Conservation (phyloP, 306 rosid genomes). For the Vigna reflexopilosa region DNA sequence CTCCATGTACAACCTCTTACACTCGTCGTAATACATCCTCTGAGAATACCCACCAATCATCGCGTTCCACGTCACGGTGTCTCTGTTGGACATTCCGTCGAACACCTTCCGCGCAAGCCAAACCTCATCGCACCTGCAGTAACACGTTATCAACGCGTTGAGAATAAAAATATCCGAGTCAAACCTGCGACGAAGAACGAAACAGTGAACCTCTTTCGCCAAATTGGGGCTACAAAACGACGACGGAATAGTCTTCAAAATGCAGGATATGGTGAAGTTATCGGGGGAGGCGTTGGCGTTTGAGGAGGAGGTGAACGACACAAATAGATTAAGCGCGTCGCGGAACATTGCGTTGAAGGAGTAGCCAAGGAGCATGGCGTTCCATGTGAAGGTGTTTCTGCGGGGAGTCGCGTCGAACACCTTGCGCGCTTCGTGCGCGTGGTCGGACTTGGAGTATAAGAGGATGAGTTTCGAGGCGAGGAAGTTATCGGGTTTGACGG, state of each 20-base stretch:
- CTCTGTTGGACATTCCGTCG: slow-evolving; percentile 61
- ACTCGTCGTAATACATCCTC: slow-evolving; percentile 65
- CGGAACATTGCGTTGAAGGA: slow-evolving; percentile 57
- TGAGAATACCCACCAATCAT: slow-evolving; percentile 90
- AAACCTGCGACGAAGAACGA: slow-evolving; percentile 54
- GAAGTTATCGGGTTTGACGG: slow-evolving; percentile 79
- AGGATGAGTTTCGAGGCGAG: slow-evolving; percentile 78
- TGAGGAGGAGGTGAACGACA: slow-evolving; percentile 46
- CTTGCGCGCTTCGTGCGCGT: slow-evolving; percentile 55
- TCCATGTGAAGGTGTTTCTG: slow-evolving; percentile 74
- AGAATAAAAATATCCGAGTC: slow-evolving; percentile 67
- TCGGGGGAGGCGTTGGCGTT: slow-evolving; percentile 53
- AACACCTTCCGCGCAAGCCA: slow-evolving; percentile 65
- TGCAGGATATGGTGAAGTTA: slow-evolving; percentile 61
- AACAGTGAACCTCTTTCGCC: slow-evolving; percentile 66
- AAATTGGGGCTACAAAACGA: slow-evolving; percentile 37
- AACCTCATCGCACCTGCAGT: slow-evolving; percentile 68
- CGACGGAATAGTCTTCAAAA: slow-evolving; percentile 65
- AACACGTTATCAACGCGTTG: slow-evolving; percentile 70
- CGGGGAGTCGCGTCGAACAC: slow-evolving; percentile 71
- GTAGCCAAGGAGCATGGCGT: slow-evolving; percentile 75
- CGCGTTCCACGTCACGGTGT: slow-evolving; percentile 86
- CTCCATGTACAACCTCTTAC: slow-evolving; percentile 66
- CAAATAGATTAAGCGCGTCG: slow-evolving; percentile 61
- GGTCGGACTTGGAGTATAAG: slow-evolving; percentile 60